A percentile compares a stretch with the other conserved stretches of the same genome.
phyloP scores from a whole-genome alignment of 306 rosid genomes.

The Castanopsis chinensis region DNA sequence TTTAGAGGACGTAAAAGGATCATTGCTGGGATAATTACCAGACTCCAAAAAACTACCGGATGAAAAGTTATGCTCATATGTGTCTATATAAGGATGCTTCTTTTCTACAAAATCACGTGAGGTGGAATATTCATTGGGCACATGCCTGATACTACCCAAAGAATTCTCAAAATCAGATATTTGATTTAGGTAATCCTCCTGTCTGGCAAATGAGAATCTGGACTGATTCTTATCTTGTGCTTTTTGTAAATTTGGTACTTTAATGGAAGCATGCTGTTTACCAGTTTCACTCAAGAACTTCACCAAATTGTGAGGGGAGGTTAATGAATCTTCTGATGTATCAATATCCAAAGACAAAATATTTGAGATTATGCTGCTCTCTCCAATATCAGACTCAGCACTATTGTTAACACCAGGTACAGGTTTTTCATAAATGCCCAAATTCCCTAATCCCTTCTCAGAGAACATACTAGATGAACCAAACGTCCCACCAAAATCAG shows the following conservation, averaged over 20 bases:
- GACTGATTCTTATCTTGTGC: constrained; percentile 49
- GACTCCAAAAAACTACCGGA: constrained; percentile 23
- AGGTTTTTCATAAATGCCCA: constrained; percentile 16
- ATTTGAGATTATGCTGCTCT: constrained; percentile 46
- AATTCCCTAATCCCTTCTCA: constrained; percentile 20
- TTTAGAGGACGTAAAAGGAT: constrained; percentile 20
- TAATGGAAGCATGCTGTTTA: constrained; percentile 28
- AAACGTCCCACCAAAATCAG: constrained; percentile 10
- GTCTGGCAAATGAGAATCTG: constrained; percentile 53
- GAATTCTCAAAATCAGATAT: constrained; percentile 33
- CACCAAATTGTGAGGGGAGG: constrained; percentile 3
- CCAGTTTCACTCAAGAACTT: constrained; percentile 44
- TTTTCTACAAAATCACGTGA: constrained; percentile 27
- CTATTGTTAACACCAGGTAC: constrained; percentile 8
- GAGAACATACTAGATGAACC: constrained; percentile 15
- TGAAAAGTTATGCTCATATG: constrained; percentile 17
- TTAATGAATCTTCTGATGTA: constrained; percentile 44
- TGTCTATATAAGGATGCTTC: constrained; percentile 20
- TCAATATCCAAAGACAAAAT: constrained; percentile 51
- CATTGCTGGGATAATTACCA: constrained; percentile 28
- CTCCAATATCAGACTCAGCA: constrained; percentile 40
- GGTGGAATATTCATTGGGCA: constrained; percentile 6
- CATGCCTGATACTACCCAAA: constrained; percentile 11
- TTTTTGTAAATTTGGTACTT: constrained; percentile 28
- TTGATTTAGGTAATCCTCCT: constrained; percentile 26